A percentile compares a stretch with the other conserved stretches of the same genome.
phyloP scores from a whole-genome alignment of 2,329 filamentous ascomycete genomes.

The Decorospora gaudefroyi region DNA sequence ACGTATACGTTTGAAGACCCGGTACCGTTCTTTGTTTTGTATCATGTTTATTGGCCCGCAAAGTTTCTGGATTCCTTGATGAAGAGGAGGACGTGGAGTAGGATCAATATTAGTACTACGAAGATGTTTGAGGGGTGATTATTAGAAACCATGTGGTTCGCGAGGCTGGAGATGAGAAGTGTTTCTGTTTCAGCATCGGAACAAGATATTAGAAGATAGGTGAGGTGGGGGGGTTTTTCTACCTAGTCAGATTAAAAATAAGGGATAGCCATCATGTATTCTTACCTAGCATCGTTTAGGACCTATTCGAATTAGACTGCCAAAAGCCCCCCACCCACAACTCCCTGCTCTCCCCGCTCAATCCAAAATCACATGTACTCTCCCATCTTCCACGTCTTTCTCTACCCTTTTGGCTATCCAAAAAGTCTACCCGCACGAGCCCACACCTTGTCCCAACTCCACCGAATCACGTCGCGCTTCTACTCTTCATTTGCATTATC shows the following conservation, averaged over 20 bases:
- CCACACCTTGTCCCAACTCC: constrained; percentile 2
- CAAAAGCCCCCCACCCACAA: background rate
- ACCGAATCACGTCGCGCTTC: constrained; percentile 2
- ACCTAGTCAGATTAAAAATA: too few relatives aligned
- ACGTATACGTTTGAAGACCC: constrained; percentile 57
- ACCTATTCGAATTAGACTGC: background rate
- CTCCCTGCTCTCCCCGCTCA: background rate
- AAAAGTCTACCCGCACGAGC: too few relatives aligned
- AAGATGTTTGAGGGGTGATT: constrained; percentile 57
- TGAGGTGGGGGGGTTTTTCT: too few relatives aligned
- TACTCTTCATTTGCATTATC: background rate
- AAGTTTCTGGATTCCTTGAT: constrained; percentile 56
- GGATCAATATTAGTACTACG: constrained; percentile 69
- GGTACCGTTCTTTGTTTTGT: constrained; percentile 56
- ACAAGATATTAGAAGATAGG: too few relatives aligned
- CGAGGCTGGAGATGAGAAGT: background rate
- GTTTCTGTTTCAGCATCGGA: too few relatives aligned
- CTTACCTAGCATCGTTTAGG: background rate
- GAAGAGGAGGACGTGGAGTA: constrained; percentile 61
- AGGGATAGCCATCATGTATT: too few relatives aligned
- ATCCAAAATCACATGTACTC: constrained; percentile 1
- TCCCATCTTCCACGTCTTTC: constrained; percentile 1
- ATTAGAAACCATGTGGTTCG: background rate
- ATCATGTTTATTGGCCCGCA: constrained; percentile 59
- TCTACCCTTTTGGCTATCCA: background rate